Percentiles rank a stretch among this genome's conserved stretches.
Conservation (phyloP, 1,284 basidiomycete species). For the Sparassis latifolia region DNA sequence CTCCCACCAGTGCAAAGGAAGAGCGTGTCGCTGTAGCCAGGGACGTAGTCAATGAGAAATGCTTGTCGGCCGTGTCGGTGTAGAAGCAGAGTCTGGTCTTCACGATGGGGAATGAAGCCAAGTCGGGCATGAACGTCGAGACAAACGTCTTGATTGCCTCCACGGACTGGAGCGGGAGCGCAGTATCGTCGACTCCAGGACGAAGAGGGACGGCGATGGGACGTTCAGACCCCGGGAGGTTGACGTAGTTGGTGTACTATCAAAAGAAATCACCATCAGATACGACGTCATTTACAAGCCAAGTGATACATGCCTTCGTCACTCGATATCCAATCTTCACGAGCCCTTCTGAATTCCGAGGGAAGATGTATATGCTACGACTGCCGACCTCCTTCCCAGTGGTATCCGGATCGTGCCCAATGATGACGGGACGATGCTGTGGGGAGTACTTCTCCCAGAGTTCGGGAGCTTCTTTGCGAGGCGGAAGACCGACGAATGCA, state of each 20-base stretch:
- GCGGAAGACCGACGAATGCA: conserved; percentile 5
- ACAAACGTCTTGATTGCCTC: conserved; percentile 9
- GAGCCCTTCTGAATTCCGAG: conserved; percentile 5
- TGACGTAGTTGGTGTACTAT: conserved; percentile 10
- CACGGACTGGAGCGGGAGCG: conserved; percentile 5
- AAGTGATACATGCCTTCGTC: conserved; percentile 1
- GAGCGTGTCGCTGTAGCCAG: conserved; percentile 7
- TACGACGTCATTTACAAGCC: neutral
- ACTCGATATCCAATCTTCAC: conserved; percentile 9
- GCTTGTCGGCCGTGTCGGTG: conserved; percentile 9
- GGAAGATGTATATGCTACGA: conserved; percentile 8
- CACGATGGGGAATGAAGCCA: conserved; percentile 4
- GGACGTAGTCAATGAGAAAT: conserved; percentile 7
- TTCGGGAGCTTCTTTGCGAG: conserved; percentile 5
- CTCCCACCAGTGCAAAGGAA: conserved; percentile 9
- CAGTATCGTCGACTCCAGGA: conserved; percentile 6
- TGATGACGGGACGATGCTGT: conserved; percentile 7
- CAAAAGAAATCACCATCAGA: neutral
- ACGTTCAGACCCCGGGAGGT: conserved; percentile 2
- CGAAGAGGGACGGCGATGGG: conserved; percentile 7
- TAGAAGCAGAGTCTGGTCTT: conserved; percentile 8
- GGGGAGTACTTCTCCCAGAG: conserved; percentile 8
- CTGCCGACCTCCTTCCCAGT: conserved; percentile 4
- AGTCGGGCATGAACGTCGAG: conserved; percentile 7
- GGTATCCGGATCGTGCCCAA: conserved; percentile 7